These are phyloP conservation scores for Ganoderma resinaceum DNA, from an alignment of 1,284 basidiomycete genomes.

Conservation along the genomic window DNA sequence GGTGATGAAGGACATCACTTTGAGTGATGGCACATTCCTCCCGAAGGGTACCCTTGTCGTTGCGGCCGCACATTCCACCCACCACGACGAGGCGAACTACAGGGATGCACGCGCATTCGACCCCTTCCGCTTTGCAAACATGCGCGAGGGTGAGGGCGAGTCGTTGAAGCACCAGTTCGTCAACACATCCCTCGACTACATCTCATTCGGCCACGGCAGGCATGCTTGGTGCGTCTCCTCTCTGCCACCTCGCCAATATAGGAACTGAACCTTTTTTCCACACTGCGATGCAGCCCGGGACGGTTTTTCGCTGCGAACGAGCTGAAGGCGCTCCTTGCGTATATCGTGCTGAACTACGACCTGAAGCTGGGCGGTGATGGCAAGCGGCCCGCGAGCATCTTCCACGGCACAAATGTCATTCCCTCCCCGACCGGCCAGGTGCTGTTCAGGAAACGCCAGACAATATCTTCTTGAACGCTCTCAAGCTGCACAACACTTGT, in stretches of 20 bases:
- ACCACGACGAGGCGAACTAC: constrained; percentile 50
- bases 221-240: constrained; percentile 31
- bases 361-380: constrained; percentile 18
- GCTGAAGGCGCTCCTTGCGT: constrained; percentile 53
- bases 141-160: constrained; percentile 38
- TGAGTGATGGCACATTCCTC: constrained; percentile 51
- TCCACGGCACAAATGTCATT: neutral
- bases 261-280: neutral
- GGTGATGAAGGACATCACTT: constrained; percentile 42
- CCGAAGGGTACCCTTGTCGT: constrained; percentile 50
- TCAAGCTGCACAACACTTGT: neutral
- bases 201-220: constrained; percentile 37
- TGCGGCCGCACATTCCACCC: constrained; percentile 47
- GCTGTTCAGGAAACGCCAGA: constrained; percentile 19
- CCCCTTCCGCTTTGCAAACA: constrained; percentile 53
- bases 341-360: constrained; percentile 53
- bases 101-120: constrained; percentile 48
- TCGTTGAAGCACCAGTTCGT: constrained; percentile 39
- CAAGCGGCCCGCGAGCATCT: constrained; percentile 11
- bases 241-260: neutral
- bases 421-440: constrained; percentile 12
- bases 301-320: constrained; percentile 54
- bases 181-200: constrained; percentile 39
- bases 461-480: neutral
- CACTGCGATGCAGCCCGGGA: constrained; percentile 41